Evolutionary conservation across 1,139 yeast genomes (phyloP).

Genomic region (Taphrina confusa): DNA sequence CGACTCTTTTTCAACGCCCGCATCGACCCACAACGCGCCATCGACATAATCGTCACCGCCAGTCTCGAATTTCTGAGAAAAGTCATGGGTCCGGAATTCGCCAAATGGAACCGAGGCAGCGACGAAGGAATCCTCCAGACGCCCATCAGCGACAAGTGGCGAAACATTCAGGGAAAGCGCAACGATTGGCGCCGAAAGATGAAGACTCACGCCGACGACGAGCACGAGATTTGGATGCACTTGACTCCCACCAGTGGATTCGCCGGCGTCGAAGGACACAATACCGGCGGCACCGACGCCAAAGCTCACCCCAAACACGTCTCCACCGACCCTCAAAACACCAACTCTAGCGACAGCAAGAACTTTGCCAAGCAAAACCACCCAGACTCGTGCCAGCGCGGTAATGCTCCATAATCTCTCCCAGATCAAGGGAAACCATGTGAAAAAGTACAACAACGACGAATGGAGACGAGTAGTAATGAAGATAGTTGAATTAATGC

Average conservation of each 20-base stretch:
- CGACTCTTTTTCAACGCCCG: conserved; percentile 18
- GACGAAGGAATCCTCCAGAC: conserved; percentile 16
- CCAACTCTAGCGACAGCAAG: conserved; percentile 11
- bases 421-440: too few species aligned
- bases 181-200: conserved; percentile 29
- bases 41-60: conserved; percentile 30
- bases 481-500: too few species aligned
- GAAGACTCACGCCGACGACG: conserved; percentile 11
- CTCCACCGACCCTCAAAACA: conserved; percentile 4
- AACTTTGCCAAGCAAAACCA: not conserved
- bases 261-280: conserved; percentile 31
- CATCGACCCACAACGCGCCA: conserved; percentile 31
- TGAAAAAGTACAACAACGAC: too few species aligned
- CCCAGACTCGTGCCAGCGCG: not conserved
- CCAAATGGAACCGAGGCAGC: conserved; percentile 27
- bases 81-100: conserved; percentile 9
- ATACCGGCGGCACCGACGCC: conserved; percentile 21
- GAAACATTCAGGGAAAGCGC: conserved; percentile 20
- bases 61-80: conserved; percentile 17
- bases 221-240: conserved; percentile 31
- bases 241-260: conserved; percentile 25
- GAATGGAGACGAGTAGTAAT: too few species aligned
- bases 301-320: conserved; percentile 23
- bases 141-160: conserved; percentile 33
- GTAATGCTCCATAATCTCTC: not conserved